Percentiles rank a stretch among this genome's conserved stretches.
Conservation (phyloP, 768 basidiomycete genomes). For the Psilocybe tampanensis region DNA sequence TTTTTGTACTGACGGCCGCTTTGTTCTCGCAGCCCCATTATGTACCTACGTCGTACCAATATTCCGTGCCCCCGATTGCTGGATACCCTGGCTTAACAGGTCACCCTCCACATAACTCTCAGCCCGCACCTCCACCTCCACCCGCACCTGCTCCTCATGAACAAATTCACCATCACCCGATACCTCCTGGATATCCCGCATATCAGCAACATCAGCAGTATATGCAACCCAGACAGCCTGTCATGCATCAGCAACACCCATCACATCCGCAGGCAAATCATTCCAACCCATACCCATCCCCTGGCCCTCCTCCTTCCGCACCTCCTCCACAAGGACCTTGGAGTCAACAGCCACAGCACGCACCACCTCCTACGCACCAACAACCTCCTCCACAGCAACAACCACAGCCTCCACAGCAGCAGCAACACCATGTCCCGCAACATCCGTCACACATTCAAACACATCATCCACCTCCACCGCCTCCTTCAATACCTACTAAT, state of each 20-base stretch:
- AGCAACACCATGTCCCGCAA: constrained; percentile 24
- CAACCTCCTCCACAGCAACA: constrained; percentile 17
- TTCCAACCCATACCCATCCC: constrained; percentile 48
- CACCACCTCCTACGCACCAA: constrained; percentile 28
- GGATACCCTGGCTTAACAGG: constrained; percentile 28
- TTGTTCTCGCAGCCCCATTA: constrained; percentile 35
- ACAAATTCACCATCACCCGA: constrained; percentile 41
- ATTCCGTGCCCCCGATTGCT: constrained; percentile 33
- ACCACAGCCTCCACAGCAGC: constrained; percentile 20
- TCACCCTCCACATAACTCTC: constrained; percentile 28
- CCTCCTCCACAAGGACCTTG: constrained; percentile 43
- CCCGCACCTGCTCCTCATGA: constrained; percentile 42
- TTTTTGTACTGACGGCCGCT: constrained; percentile 12
- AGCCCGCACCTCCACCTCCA: constrained; percentile 27
- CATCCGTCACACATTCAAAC: constrained; percentile 22
- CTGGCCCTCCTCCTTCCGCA: constrained; percentile 40
- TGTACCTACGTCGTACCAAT: constrained; percentile 44
- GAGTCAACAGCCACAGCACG: constrained; percentile 35
- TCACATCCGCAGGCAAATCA: constrained; percentile 37
- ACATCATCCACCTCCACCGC: constrained; percentile 4
- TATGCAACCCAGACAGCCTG: constrained; percentile 31
- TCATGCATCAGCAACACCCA: constrained; percentile 34
- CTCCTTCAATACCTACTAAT: background rate
- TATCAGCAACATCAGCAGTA: constrained; percentile 32
- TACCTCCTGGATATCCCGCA: constrained; percentile 36